Percentiles rank a stretch among this genome's conserved stretches.
phyloP scores from a whole-genome alignment of 208 protist species.

The Crithidia bombi region DNA sequence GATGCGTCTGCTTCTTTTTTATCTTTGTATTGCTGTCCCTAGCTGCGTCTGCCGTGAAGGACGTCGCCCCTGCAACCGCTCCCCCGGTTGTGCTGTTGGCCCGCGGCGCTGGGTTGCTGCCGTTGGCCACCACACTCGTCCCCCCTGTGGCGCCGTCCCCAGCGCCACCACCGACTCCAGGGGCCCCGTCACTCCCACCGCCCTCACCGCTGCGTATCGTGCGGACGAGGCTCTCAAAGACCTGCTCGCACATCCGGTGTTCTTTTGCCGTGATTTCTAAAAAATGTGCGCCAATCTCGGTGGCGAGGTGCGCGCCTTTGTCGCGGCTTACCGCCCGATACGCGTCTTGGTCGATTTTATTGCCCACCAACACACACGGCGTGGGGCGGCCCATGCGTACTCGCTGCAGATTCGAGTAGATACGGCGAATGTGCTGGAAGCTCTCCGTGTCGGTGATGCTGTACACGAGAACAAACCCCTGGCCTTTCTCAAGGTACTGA shows the following conservation, averaged over 20 bases:
- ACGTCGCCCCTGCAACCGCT: not conserved
- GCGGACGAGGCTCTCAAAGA: slow-evolving; percentile 58
- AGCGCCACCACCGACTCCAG: not conserved
- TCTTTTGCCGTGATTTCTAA: slow-evolving; percentile 77
- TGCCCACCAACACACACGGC: slow-evolving; percentile 64
- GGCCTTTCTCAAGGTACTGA: slow-evolving; percentile 49
- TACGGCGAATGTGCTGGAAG: slow-evolving; percentile 56
- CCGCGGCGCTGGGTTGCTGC: slow-evolving; percentile 1
- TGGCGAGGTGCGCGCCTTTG: slow-evolving; percentile 44
- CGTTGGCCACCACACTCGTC: not conserved
- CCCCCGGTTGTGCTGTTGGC: not conserved
- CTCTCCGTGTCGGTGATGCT: slow-evolving; percentile 74
- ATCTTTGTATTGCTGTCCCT: slow-evolving; percentile 11
- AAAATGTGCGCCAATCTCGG: slow-evolving; percentile 52
- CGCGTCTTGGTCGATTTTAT: slow-evolving; percentile 60
- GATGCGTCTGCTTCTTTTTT: slow-evolving; percentile 8
- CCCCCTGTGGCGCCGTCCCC: not conserved
- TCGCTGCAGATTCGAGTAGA: slow-evolving; percentile 41
- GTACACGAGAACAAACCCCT: slow-evolving; percentile 74
- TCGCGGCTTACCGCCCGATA: slow-evolving; percentile 49
- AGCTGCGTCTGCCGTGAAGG: slow-evolving; percentile 7
- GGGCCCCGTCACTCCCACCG: not conserved
- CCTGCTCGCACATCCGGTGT: slow-evolving; percentile 38
- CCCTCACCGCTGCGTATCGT: slow-evolving; percentile 32
- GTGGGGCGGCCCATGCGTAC: slow-evolving; percentile 19